Percentiles rank a stretch among this genome's conserved stretches.
Conservation (phyloP, 208 protist species). For the Trichomonas vaginalis region DNA sequence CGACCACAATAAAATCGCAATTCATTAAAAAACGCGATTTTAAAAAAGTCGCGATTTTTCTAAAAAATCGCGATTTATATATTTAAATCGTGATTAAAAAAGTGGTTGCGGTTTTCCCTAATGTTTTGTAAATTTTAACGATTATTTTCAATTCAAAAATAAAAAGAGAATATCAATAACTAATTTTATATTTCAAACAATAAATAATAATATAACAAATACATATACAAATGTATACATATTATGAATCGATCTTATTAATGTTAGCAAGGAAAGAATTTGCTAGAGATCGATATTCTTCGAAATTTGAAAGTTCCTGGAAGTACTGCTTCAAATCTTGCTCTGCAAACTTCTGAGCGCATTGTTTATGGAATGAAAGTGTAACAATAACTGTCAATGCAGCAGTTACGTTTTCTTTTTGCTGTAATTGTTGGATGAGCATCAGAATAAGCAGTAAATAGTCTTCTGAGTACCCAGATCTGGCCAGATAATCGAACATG, state of each 20-base stretch:
- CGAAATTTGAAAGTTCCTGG: background rate
- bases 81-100: too few species aligned
- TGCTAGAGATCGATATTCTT: background rate
- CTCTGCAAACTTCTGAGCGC: background rate
- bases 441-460: background rate
- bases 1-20: too few species aligned
- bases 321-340: background rate
- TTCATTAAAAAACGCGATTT: too few species aligned
- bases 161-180: too few species aligned
- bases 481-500: background rate
- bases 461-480: background rate
- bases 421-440: background rate
- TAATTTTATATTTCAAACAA: too few species aligned
- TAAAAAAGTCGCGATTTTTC: too few species aligned
- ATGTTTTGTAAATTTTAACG: too few species aligned
- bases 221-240: background rate
- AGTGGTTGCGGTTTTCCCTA: too few species aligned
- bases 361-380: background rate
- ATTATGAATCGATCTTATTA: background rate
- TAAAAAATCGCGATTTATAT: too few species aligned
- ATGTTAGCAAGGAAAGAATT: background rate
- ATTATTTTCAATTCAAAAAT: too few species aligned
- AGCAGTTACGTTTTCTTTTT: background rate
- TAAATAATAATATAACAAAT: too few species aligned
- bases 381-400: background rate